Percentiles rank a stretch among this genome's conserved stretches.
Evolutionary conservation across 768 basidiomycete species (phyloP).

Genomic region (Leccinum rimulosum): DNA sequence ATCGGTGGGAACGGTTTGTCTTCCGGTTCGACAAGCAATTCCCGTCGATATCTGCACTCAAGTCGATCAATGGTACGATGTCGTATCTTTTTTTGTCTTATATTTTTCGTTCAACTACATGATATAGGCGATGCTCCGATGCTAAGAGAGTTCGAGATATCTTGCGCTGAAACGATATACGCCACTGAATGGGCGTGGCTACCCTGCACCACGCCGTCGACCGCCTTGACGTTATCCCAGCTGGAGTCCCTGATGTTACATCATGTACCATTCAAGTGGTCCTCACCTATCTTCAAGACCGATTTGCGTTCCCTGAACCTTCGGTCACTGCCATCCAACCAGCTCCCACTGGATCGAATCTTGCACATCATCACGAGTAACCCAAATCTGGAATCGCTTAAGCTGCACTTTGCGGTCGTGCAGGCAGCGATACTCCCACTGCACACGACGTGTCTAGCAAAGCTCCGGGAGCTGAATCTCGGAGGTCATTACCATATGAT

Average conservation of each 20-base stretch:
- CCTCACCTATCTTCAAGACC: conserved; percentile 65
- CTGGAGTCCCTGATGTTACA: conserved; percentile 62
- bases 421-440: conserved; percentile 64
- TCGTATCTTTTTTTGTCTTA: not conserved
- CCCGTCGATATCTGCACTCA: conserved; percentile 68
- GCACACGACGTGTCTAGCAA: conserved; percentile 47
- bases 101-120: conserved; percentile 1
- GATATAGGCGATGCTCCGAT: conserved; percentile 66
- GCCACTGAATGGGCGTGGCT: conserved; percentile 73
- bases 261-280: conserved; percentile 75
- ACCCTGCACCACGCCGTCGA: conserved; percentile 45
- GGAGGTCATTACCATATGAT: conserved; percentile 68
- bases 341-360: conserved; percentile 66
- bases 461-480: conserved; percentile 53
- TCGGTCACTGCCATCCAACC: conserved; percentile 60
- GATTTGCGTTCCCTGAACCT: conserved; percentile 59
- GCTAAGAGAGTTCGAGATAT: conserved; percentile 74
- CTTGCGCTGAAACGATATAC: conserved; percentile 62
- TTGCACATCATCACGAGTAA: conserved; percentile 63
- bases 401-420: conserved; percentile 61
- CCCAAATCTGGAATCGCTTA: conserved; percentile 51
- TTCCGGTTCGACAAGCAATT: conserved; percentile 80
- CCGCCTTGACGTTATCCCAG: conserved; percentile 39
- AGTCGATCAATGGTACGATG: conserved; percentile 63
- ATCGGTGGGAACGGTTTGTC: conserved; percentile 77